Evolutionary conservation across 805 yeast genomes (phyloP).

Genomic region (Saccharomycopsis schoenii): DNA sequence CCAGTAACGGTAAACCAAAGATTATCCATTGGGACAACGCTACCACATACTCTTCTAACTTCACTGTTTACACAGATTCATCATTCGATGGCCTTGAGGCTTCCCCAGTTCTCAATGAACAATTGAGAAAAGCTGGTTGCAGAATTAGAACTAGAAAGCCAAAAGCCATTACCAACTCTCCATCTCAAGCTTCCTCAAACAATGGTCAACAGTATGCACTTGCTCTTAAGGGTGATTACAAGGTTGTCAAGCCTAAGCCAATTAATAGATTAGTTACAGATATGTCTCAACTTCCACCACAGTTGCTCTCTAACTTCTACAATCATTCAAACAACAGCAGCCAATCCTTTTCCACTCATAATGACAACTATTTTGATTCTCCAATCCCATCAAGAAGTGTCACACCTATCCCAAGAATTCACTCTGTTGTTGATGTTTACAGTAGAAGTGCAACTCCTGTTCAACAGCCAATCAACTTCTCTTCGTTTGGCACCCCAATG

Average conservation of each 20-base stretch:
- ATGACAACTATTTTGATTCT: constrained; percentile 3
- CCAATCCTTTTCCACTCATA: neutral
- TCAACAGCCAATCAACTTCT: constrained; percentile 1
- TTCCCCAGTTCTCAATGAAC: constrained; percentile 17
- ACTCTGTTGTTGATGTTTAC: constrained; percentile 4
- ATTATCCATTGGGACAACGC: constrained; percentile 15
- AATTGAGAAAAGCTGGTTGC: constrained; percentile 18
- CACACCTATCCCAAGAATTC: constrained; percentile 3
- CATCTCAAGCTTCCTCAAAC: neutral
- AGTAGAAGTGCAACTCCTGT: constrained; percentile 14
- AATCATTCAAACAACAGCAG: neutral
- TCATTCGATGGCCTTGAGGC: constrained; percentile 19
- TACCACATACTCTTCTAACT: constrained; percentile 10
- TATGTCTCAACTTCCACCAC: constrained; percentile 1
- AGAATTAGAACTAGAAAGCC: constrained; percentile 19
- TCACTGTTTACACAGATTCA: constrained; percentile 19
- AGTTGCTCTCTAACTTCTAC: neutral
- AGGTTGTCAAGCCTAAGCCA: constrained; percentile 1
- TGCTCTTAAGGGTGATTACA: neutral
- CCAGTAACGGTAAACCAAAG: constrained; percentile 6
- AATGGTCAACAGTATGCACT: neutral
- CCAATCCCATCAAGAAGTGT: constrained; percentile 11
- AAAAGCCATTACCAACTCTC: neutral
- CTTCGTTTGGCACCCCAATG: constrained; percentile 3
- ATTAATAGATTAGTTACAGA: neutral